A percentile compares a stretch with the other conserved stretches of the same genome.
Evolutionary conservation across 305 asterid species (phyloP).

Genomic region (Coffea humblotiana): DNA sequence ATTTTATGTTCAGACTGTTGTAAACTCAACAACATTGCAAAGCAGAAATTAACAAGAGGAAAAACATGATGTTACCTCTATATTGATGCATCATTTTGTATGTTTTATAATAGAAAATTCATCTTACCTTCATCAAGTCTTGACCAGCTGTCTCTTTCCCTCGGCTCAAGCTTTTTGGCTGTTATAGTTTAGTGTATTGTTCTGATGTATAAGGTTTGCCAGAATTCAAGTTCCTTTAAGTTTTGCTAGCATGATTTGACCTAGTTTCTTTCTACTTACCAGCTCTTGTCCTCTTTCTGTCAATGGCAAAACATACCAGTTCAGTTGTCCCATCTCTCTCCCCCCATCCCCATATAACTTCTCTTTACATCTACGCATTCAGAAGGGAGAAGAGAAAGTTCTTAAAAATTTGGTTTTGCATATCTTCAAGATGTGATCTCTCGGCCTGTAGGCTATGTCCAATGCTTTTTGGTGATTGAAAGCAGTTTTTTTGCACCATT

Average conservation of each 20-base stretch:
- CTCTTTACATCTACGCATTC: neutral
- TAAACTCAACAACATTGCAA: conserved; percentile 10
- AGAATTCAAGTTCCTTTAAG: neutral
- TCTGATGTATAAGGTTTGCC: neutral
- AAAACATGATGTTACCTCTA: neutral
- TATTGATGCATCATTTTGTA: conserved; percentile 2
- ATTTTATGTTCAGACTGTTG: conserved; percentile 15
- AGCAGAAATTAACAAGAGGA: conserved; percentile 11
- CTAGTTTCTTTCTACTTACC: neutral
- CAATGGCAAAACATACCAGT: neutral
- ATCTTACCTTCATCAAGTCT: neutral
- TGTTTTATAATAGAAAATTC: neutral
- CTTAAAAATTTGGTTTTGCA: no score
- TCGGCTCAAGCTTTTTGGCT: neutral
- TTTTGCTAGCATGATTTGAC: neutral
- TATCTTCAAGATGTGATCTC: no score
- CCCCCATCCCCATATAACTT: neutral
- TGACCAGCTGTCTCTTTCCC: neutral
- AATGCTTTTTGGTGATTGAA: neutral
- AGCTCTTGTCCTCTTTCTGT: neutral
- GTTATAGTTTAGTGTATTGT: neutral
- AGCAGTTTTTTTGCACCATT: neutral
- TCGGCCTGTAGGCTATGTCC: neutral
- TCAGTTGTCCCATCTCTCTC: neutral
- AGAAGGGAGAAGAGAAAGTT: no score